phyloP scores from a whole-genome alignment of 257 asterid genomes.

The Gentiana straminea region DNA sequence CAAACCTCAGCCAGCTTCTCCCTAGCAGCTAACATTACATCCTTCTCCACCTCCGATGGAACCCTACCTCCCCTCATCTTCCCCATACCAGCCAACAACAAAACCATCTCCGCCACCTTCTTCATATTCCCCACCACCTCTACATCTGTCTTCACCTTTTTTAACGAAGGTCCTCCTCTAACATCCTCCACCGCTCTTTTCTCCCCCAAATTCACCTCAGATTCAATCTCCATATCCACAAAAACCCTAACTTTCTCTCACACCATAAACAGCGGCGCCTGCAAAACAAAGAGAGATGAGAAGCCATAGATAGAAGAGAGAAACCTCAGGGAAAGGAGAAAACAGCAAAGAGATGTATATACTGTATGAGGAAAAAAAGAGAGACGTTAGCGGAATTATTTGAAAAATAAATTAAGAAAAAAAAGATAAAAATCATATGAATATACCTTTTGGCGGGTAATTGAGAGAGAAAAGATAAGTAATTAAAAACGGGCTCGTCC shows the following conservation, averaged over 20 bases:
- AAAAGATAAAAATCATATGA: too few species aligned
- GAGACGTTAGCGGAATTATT: constrained; percentile 5
- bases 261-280: constrained; percentile 41
- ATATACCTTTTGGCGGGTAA: too few species aligned
- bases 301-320: constrained; percentile 32
- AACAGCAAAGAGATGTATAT: not conserved
- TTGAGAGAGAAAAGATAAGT: too few species aligned
- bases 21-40: constrained; percentile 66
- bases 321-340: constrained; percentile 33
- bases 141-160: constrained; percentile 29
- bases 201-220: constrained; percentile 36
- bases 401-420: not conserved
- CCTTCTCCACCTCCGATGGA: constrained; percentile 70
- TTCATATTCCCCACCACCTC: constrained; percentile 28
- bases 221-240: constrained; percentile 33
- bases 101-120: constrained; percentile 83
- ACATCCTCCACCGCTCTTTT: constrained; percentile 47
- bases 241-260: constrained; percentile 13
- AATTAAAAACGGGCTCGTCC: too few species aligned
- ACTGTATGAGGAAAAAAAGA: not conserved
- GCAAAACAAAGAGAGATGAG: constrained; percentile 30
- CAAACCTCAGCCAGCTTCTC: constrained; percentile 55
- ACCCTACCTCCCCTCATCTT: constrained; percentile 86
- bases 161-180: constrained; percentile 17
- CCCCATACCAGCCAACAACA: constrained; percentile 86